Evolutionary conservation across 768 basidiomycete species (phyloP).

Genomic region (Serendipita sp.): DNA sequence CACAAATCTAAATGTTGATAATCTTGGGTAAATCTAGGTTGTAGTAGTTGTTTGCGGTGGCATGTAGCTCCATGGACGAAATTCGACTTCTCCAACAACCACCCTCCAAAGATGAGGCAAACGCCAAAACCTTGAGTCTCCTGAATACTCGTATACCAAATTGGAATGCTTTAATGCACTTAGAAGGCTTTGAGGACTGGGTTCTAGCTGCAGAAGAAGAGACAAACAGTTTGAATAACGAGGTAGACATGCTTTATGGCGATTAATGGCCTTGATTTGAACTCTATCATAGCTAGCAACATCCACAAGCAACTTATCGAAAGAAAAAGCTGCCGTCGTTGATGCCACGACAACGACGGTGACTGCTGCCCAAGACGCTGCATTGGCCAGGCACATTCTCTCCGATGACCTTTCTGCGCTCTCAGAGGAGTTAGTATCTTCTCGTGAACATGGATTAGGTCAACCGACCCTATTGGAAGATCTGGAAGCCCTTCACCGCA

Average conservation of each 20-base stretch:
- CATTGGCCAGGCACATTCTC: slow-evolving; percentile 58
- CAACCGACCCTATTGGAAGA: slow-evolving; percentile 60
- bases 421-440: slow-evolving; percentile 45
- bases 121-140: neutral
- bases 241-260: neutral
- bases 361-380: slow-evolving; percentile 48
- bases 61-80: neutral
- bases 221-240: neutral
- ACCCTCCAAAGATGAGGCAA: neutral
- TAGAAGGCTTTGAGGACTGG: neutral
- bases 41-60: neutral
- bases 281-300: neutral
- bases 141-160: neutral
- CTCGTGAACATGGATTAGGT: slow-evolving; percentile 30
- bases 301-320: neutral
- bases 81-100: slow-evolving; percentile 1
- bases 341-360: neutral
- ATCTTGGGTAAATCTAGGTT: neutral
- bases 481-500: slow-evolving; percentile 61
- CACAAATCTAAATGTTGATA: slow-evolving; percentile 43
- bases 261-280: neutral
- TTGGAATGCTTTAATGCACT: neutral
- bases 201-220: neutral
- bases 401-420: slow-evolving; percentile 62
- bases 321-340: neutral